Base-by-base conservation (phyloP, 192 early-diverging fungal species). In the Dispira parvispora region DNA sequence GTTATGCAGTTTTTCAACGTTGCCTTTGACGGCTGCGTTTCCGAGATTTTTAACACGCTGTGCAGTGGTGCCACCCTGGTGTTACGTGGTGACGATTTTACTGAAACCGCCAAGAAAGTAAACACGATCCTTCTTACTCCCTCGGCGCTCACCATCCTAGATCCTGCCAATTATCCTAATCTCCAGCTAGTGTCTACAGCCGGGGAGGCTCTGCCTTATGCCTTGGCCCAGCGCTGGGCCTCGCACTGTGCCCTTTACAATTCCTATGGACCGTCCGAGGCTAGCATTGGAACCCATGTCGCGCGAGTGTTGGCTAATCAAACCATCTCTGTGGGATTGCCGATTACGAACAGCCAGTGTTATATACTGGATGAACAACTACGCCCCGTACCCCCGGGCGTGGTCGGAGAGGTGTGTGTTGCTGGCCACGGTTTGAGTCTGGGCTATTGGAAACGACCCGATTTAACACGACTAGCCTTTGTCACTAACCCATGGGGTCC, bases 381-480 rank as follows among this genome's bases (percentile, higher is more conserved):
- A 4, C 45, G 50, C 11, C 69, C 52, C 6, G 65, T 67, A 9
- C 69, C 69, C 5, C 20, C 67, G 12, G 73, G 73, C 13, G 71
- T 58, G 10, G 46, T 61, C 13, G 73, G 71, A 0, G 71, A 76
- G 53, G 25, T 76, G 1, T 69, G 66, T 44, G 67, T 72, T 47
- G 70, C 66, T 25, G 44, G 58, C 3, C 16, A 20, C 10, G 68
- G 67, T 9, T 64, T 73, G 14, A 67, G 69, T 18, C 50, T 56
- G 13, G 71, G 71, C 3, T 76, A 76, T 27, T 63, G 67, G 14
- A 66, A 73, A 47, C 56, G 63, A 8, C 69, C 66, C 32, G 72
- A 73, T 8, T 44, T 76, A 23, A 73, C 56, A 8, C 44, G 46
- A 0, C 47, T 65, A 60, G 45, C 38, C 18, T 76, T 76, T 45